These are phyloP conservation scores for Aegilops umbellulata DNA, from an alignment of 176 grass and related monocot species.

Conservation along the genomic window DNA sequence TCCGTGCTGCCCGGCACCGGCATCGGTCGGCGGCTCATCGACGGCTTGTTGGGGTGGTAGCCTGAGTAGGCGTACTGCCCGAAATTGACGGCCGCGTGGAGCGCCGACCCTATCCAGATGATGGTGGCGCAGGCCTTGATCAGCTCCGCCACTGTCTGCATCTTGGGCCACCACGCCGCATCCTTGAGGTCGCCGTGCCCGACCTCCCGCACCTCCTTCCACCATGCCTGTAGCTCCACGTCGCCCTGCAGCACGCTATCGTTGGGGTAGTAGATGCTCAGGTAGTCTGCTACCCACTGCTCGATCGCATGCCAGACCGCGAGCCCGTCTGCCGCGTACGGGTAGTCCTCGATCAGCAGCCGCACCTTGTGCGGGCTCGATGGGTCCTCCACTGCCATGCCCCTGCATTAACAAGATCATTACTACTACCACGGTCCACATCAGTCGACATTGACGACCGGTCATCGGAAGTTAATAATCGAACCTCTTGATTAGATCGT, in stretches of 20 bases:
- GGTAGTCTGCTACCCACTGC: constrained; percentile 50
- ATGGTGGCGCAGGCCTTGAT: constrained; percentile 47
- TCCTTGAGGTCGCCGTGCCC: constrained; percentile 70
- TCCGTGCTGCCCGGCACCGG: neutral
- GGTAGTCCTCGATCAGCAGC: constrained; percentile 27
- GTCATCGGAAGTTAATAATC: no score
- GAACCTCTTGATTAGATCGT: neutral
- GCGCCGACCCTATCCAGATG: constrained; percentile 50
- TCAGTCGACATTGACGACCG: no score
- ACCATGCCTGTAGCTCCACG: constrained; percentile 66
- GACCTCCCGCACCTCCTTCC: constrained; percentile 64
- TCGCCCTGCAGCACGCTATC: constrained; percentile 42
- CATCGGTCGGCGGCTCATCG: neutral
- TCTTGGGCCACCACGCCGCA: constrained; percentile 58
- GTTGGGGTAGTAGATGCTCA: constrained; percentile 46
- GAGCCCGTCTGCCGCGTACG: constrained; percentile 45
- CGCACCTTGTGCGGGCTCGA: constrained; percentile 36
- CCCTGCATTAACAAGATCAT: neutral
- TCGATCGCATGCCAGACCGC: constrained; percentile 57
- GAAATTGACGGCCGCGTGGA: constrained; percentile 60
- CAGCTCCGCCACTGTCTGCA: constrained; percentile 53
- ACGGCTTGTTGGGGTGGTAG: neutral
- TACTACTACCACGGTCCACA: no score
- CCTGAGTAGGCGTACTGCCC: constrained; percentile 50
- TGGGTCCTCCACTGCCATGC: constrained; percentile 11